phyloP scores from a whole-genome alignment of 148 eudicot genomes.

The Oxyria digyna region DNA sequence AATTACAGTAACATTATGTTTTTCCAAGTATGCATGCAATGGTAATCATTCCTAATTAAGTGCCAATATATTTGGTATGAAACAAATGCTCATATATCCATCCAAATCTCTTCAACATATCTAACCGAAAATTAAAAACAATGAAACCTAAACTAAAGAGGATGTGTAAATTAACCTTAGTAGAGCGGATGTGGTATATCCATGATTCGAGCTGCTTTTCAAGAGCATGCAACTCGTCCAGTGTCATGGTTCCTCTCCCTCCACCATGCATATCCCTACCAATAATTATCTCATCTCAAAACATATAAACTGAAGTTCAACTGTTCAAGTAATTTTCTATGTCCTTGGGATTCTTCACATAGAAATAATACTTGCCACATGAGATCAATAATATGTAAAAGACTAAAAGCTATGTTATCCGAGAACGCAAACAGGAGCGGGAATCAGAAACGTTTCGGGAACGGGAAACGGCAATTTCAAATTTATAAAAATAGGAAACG shows the following conservation, averaged over 20 bases:
- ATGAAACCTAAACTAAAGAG: not conserved
- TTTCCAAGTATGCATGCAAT: not conserved
- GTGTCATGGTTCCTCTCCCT: slow-evolving; percentile 53
- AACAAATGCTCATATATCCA: not conserved
- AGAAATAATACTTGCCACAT: not conserved
- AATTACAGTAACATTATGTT: too few relatives aligned
- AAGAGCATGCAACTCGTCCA: slow-evolving; percentile 67
- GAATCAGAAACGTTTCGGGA: too few relatives aligned
- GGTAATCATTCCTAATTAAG: not conserved
- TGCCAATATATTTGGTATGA: not conserved
- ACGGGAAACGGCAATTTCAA: too few relatives aligned
- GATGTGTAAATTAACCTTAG: slow-evolving; percentile 37
- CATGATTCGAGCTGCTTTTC: slow-evolving; percentile 85
- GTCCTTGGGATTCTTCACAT: not conserved
- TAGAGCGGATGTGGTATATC: slow-evolving; percentile 71
- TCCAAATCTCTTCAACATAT: not conserved
- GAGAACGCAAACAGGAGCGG: too few relatives aligned
- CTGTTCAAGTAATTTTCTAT: not conserved
- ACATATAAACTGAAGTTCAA: not conserved
- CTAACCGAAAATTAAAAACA: not conserved
- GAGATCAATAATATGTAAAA: not conserved
- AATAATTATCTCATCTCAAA: not conserved
- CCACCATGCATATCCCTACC: slow-evolving; percentile 66
- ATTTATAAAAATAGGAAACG: too few relatives aligned
- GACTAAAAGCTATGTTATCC: too few relatives aligned